Evolutionary conservation across 345 rosid genomes (phyloP).

Genomic region (Clausena lansium): DNA sequence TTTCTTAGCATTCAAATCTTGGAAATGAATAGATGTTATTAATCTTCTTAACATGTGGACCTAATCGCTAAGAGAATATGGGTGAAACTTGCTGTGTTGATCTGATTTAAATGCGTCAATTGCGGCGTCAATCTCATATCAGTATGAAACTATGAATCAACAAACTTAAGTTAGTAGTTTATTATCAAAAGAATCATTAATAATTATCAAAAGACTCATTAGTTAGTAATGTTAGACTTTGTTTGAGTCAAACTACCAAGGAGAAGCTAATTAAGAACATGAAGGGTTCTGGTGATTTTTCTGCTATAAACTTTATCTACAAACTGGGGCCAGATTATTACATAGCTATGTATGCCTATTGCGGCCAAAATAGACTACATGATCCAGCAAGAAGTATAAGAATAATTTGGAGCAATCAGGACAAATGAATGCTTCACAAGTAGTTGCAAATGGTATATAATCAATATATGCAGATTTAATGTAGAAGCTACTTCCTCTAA

Average conservation of each 20-base stretch:
- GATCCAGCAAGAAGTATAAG: constrained; percentile 1
- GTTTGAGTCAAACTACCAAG: not conserved
- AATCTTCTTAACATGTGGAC: constrained; percentile 9
- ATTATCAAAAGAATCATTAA: too few species aligned
- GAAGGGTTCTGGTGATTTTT: not conserved
- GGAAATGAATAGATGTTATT: constrained; percentile 10
- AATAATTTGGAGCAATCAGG: not conserved
- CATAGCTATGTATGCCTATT: too few species aligned
- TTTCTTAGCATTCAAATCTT: constrained; percentile 4
- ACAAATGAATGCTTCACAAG: not conserved
- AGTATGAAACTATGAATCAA: not conserved
- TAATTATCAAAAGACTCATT: too few species aligned
- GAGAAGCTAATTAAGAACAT: not conserved
- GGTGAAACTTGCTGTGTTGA: not conserved
- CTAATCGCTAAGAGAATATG: not conserved
- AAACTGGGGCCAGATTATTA: not conserved
- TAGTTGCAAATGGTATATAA: not conserved
- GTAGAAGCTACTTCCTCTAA: constrained; percentile 20
- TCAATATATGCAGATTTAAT: constrained; percentile 11
- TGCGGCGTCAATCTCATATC: not conserved
- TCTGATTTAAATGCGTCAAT: not conserved
- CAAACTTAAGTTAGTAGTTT: not conserved
- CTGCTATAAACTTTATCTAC: not conserved
- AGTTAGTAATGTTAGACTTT: not conserved
- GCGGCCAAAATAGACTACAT: not conserved